These are phyloP conservation scores for Crithidia fasciculata DNA, from an alignment of 208 protist genomes.

Conservation along the genomic window DNA sequence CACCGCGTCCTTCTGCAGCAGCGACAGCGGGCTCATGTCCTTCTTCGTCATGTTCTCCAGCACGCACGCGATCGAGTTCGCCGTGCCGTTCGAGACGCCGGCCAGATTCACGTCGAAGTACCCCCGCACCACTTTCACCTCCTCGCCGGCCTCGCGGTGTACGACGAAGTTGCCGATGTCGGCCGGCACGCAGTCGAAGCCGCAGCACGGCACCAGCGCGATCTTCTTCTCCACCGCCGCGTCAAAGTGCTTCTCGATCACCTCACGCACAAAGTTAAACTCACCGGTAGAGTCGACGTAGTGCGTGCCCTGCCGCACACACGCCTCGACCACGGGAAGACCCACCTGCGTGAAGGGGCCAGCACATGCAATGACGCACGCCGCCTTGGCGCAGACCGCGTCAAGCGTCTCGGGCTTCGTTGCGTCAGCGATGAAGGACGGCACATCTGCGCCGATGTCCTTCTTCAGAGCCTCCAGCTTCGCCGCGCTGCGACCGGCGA, in stretches of 20 bases:
- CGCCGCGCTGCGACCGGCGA: constrained; percentile 75
- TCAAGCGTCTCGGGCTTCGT: constrained; percentile 59
- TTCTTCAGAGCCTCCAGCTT: constrained; percentile 63
- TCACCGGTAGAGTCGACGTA: constrained; percentile 95
- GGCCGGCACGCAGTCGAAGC: constrained; percentile 87
- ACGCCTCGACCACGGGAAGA: constrained; percentile 88
- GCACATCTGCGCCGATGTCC: constrained; percentile 51
- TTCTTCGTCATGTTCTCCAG: constrained; percentile 27
- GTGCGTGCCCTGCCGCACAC: constrained; percentile 76
- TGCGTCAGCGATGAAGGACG: constrained; percentile 55
- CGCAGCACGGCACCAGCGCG: constrained; percentile 80
- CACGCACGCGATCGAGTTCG: constrained; percentile 49
- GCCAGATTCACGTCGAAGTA: constrained; percentile 44
- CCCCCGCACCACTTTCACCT: constrained; percentile 48
- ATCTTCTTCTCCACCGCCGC: constrained; percentile 64
- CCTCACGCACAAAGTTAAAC: constrained; percentile 72
- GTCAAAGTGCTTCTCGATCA: constrained; percentile 74
- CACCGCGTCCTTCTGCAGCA: constrained; percentile 46
- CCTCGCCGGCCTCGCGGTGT: constrained; percentile 47
- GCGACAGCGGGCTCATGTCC: constrained; percentile 49
- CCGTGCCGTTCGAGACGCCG: constrained; percentile 72
- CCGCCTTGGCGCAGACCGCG: constrained; percentile 44
- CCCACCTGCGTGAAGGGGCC: constrained; percentile 88
- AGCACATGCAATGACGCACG: constrained; percentile 70
- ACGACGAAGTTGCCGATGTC: constrained; percentile 89